Evolutionary conservation across 768 basidiomycete species (phyloP), one percentile per base, ranked within the genome.

Genomic region (Russula olivacea): DNA sequence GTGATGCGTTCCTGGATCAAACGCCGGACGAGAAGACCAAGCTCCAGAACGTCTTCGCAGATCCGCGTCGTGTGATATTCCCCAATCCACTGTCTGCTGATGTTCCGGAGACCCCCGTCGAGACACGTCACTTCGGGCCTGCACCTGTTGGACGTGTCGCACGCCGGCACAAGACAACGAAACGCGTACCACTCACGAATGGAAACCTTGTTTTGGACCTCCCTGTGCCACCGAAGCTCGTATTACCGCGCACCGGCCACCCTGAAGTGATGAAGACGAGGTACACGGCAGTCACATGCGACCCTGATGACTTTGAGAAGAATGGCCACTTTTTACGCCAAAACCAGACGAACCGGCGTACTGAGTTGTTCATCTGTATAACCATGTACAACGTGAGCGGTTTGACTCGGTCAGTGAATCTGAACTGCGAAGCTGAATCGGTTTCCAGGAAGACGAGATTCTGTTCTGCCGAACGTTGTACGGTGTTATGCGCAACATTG

Each of bases 311-410:
- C 38, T 97, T 95, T 71, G 86, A 90, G 74, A 82, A 80, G 71
- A 84, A 84, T 52, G 87, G 90, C 12, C 95, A 91, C 73, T 89
- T 87, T 63, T 79, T 98, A 34, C 80, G 94, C 55, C 95, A 97
- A 72, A 88, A 88, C 70, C 83, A 90, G 70, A 82, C 76, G 64
- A 84, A 86, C 34, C 80, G 93, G 58, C 81, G 87, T 60, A 97
- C 93, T 14, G 95, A 98, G 71, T 72, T 98, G 59, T 90, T 96
- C 76, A 89, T 98, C 71, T 91, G 93, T 61, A 89, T 98, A 69
- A 98, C 94, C 25, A 93, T 97, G 93, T 97, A 88, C 72, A 97
- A 97, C 72, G 95, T 96, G 73, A 71, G 87, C 73, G 63, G 66
- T 25, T 55, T 36, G n/a, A n/a, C 63, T n/a, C 38, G 40, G 2